A percentile compares a stretch with the other conserved stretches of the same genome.
These are phyloP conservation scores for Penicillium robsamsonii DNA, from an alignment of 495 filamentous ascomycete species.

Conservation along the genomic window DNA sequence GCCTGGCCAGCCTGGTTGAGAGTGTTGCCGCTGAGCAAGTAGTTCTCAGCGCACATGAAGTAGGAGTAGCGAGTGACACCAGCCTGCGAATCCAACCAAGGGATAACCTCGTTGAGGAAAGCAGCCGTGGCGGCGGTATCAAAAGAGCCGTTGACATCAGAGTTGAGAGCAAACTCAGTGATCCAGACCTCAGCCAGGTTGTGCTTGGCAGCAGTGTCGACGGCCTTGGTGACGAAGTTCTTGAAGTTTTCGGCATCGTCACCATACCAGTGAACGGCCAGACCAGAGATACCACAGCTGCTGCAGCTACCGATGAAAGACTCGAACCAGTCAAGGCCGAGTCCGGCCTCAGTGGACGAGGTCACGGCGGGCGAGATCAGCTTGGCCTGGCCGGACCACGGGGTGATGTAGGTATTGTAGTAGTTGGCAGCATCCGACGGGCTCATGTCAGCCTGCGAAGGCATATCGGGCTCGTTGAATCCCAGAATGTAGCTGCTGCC, in stretches of 20 bases:
- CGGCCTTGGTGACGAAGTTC: conserved; percentile 53
- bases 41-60: conserved; percentile 61
- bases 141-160: conserved; percentile 42
- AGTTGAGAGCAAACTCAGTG: conserved; percentile 66
- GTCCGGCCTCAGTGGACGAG: conserved; percentile 52
- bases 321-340: conserved; percentile 63
- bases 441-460: conserved; percentile 63
- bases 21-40: conserved; percentile 26
- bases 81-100: conserved; percentile 64
- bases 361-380: conserved; percentile 77
- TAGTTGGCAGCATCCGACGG: conserved; percentile 56
- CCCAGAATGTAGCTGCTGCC: conserved; percentile 64
- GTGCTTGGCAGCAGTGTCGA: conserved; percentile 42
- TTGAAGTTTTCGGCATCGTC: conserved; percentile 52
- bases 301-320: conserved; percentile 59
- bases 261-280: conserved; percentile 72
- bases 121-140: conserved; percentile 41
- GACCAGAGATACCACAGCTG: conserved; percentile 61
- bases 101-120: conserved; percentile 57
- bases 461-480: conserved; percentile 87
- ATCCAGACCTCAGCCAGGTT: conserved; percentile 66
- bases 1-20: conserved; percentile 28
- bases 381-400: conserved; percentile 59
- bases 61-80: conserved; percentile 74
- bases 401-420: conserved; percentile 68